These are phyloP conservation scores for Capsella bursapastoris DNA, from an alignment of 345 rosid genomes.

Conservation along the genomic window DNA sequence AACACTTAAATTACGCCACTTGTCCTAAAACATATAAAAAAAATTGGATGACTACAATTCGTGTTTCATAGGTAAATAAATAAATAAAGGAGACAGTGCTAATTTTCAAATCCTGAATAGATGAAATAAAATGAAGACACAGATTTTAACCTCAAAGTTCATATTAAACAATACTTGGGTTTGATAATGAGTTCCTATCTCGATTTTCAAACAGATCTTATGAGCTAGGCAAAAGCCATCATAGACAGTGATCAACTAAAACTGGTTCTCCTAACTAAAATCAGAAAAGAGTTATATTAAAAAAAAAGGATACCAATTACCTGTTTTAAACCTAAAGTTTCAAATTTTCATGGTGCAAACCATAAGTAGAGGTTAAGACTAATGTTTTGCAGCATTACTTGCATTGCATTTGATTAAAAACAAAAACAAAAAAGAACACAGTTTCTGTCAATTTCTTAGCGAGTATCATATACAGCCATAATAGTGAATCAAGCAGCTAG, in stretches of 20 bases:
- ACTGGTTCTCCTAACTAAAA: not conserved
- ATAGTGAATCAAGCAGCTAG: slow-evolving; percentile 4
- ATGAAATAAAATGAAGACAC: not conserved
- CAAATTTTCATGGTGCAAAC: not conserved
- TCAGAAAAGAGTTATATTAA: not conserved
- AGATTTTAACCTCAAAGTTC: slow-evolving; percentile 1
- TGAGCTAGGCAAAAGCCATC: not conserved
- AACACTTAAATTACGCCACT: slow-evolving; percentile 83
- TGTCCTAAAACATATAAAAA: slow-evolving; percentile 55
- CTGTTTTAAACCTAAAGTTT: slow-evolving; percentile 7
- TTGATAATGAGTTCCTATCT: slow-evolving; percentile 10
- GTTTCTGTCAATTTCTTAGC: not conserved
- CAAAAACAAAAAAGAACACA: not conserved
- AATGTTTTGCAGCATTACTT: slow-evolving; percentile 9
- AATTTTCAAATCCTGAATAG: slow-evolving; percentile 11
- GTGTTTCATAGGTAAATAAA: slow-evolving; percentile 20
- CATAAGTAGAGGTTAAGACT: not conserved
- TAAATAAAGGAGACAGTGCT: not conserved
- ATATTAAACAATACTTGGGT: not conserved
- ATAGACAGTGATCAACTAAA: not conserved
- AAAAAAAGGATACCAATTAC: not conserved
- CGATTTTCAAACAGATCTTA: not conserved
- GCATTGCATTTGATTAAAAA: slow-evolving; percentile 8
- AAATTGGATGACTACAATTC: slow-evolving; percentile 25
- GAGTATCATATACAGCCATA: not conserved